These are phyloP conservation scores for Platismatia glauca DNA, from an alignment of 495 filamentous ascomycete species.

Conservation along the genomic window DNA sequence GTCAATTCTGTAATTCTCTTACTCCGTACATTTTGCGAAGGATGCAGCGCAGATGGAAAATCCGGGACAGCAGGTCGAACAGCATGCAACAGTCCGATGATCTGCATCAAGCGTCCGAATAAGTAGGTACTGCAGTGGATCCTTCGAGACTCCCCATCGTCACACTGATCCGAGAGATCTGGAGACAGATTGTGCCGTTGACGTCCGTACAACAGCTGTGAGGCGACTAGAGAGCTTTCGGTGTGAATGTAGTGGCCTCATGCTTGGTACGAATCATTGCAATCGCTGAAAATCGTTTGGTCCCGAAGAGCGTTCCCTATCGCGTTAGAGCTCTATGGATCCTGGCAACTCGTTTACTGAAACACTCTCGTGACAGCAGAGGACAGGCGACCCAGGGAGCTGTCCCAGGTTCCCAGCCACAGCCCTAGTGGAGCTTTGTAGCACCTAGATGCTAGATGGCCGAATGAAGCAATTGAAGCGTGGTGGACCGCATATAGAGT, in stretches of 20 bases:
- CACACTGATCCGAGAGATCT: neutral
- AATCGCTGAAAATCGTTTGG: neutral
- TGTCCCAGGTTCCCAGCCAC: neutral
- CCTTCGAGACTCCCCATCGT: neutral
- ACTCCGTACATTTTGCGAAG: neutral
- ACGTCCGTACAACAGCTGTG: neutral
- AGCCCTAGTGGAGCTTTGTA: neutral
- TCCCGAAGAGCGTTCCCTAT: neutral
- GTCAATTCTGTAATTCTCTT: neutral
- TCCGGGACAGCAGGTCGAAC: no score
- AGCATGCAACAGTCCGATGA: neutral
- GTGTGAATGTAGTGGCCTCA: neutral
- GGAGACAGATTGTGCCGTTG: neutral
- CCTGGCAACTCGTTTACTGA: neutral
- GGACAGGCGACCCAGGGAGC: neutral
- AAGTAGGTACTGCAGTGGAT: neutral
- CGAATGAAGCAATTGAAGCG: conserved; percentile 1
- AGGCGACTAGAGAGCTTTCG: conserved; percentile 1
- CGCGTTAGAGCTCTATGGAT: neutral
- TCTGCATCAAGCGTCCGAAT: neutral
- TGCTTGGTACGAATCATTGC: neutral
- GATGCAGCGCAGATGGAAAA: neutral
- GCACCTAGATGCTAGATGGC: neutral
- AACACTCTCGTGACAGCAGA: neutral
- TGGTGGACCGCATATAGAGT: conserved; percentile 4